phyloP scores from a whole-genome alignment of 2,329 filamentous ascomycete species.

The Colletotrichum ledebouriae region DNA sequence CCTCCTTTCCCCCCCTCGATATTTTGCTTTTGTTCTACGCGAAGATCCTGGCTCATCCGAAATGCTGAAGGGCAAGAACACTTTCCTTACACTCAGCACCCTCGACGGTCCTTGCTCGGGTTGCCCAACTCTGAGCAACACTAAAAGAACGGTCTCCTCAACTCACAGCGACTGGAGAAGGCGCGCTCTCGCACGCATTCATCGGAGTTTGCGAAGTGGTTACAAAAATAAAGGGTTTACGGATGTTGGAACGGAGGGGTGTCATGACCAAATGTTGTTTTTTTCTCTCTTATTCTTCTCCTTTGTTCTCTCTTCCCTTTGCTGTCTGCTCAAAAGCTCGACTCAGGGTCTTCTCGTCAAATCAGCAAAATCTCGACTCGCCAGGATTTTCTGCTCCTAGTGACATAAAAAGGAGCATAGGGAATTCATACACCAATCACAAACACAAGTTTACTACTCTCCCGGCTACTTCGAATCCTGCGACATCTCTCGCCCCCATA shows the following conservation, averaged over 20 bases:
- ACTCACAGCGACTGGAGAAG: slow-evolving; percentile 42
- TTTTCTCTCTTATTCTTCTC: slow-evolving; percentile 29
- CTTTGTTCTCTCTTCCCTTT: slow-evolving; percentile 36
- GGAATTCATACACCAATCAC: slow-evolving; percentile 34
- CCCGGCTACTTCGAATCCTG: background rate
- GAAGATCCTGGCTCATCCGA: slow-evolving; percentile 29
- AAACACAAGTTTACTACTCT: slow-evolving; percentile 36
- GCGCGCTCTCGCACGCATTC: slow-evolving; percentile 42
- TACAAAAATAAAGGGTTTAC: slow-evolving; percentile 40
- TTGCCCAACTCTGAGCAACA: slow-evolving; percentile 9
- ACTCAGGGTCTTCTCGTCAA: slow-evolving; percentile 13
- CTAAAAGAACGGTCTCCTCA: slow-evolving; percentile 33
- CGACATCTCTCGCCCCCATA: background rate
- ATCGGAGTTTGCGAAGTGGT: slow-evolving; percentile 43
- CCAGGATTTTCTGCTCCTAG: slow-evolving; percentile 33
- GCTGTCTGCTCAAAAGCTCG: slow-evolving; percentile 32
- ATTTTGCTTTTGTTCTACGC: slow-evolving; percentile 29
- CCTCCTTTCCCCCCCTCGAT: slow-evolving; percentile 22
- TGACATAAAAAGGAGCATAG: slow-evolving; percentile 33
- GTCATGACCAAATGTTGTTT: slow-evolving; percentile 37
- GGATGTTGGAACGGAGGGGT: slow-evolving; percentile 41
- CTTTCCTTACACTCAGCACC: slow-evolving; percentile 34
- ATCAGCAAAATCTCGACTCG: slow-evolving; percentile 30
- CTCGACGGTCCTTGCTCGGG: slow-evolving; percentile 35
- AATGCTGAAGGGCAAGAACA: slow-evolving; percentile 33